Percentiles rank a stretch among this genome's conserved stretches.
Evolutionary conservation across 495 filamentous ascomycete genomes (phyloP).

Genomic region (Filosporella fistucella): DNA sequence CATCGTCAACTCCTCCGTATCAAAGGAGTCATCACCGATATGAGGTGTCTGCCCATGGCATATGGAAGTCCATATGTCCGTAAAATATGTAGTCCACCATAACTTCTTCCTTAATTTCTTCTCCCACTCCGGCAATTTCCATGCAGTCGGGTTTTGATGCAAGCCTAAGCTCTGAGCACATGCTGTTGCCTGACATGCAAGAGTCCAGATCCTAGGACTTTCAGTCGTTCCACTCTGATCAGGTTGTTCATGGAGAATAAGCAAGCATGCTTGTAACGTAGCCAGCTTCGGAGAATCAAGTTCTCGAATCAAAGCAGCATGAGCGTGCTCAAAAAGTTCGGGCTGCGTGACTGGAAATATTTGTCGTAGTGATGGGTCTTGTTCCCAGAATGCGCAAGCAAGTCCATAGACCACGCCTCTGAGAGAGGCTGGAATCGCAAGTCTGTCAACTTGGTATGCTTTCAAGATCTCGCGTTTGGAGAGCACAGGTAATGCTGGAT

Average conservation of each 20-base stretch:
- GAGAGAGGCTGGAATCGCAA: conserved; percentile 19
- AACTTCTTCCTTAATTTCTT: conserved; percentile 18
- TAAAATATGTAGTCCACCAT: conserved; percentile 21
- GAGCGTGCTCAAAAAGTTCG: conserved; percentile 22
- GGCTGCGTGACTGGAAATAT: conserved; percentile 9
- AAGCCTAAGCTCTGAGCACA: conserved; percentile 23
- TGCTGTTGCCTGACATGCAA: conserved; percentile 23
- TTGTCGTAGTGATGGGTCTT: conserved; percentile 8
- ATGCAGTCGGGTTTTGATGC: conserved; percentile 17
- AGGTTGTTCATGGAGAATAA: conserved; percentile 22
- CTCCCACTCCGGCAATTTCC: conserved; percentile 22
- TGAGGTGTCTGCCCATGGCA: conserved; percentile 23
- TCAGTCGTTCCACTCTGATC: conserved; percentile 22
- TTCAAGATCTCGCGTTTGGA: conserved; percentile 17
- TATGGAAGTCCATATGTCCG: conserved; percentile 22
- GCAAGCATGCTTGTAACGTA: conserved; percentile 22
- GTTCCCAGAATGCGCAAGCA: conserved; percentile 18
- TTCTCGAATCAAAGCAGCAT: conserved; percentile 22
- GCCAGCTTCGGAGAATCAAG: conserved; percentile 23
- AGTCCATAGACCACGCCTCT: conserved; percentile 22
- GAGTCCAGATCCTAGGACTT: conserved; percentile 22
- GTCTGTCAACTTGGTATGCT: conserved; percentile 8
- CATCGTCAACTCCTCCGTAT: conserved; percentile 3
- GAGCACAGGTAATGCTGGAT: conserved; percentile 17
- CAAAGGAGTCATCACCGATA: conserved; percentile 17